Percentiles rank a stretch among this genome's conserved stretches.
These are phyloP conservation scores for Jacaranda copaia DNA, from an alignment of 257 asterid species.

Conservation along the genomic window DNA sequence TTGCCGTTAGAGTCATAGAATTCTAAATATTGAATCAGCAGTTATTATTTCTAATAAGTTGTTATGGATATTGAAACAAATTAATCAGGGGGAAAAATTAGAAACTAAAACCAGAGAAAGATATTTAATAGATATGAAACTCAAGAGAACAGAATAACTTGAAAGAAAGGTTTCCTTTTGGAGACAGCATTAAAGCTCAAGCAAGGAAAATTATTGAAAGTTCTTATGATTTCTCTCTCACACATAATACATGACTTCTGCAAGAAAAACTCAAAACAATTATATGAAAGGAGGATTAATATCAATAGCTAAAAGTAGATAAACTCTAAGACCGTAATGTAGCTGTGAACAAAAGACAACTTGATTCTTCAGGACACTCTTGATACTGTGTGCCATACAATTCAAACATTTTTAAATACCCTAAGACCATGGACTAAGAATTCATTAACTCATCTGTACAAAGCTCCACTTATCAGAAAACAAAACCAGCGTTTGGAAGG, in stretches of 20 bases:
- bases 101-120: neutral
- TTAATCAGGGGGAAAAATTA: neutral
- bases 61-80: neutral
- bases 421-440: neutral
- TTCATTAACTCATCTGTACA: neutral
- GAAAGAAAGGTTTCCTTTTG: neutral
- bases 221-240: neutral
- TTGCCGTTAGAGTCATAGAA: neutral
- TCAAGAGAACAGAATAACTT: conserved; percentile 7
- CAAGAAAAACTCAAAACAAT: neutral
- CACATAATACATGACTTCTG: neutral
- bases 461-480: neutral
- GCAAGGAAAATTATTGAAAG: neutral
- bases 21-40: neutral
- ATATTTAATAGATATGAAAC: neutral
- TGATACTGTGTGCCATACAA: conserved; percentile 3
- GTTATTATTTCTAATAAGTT: neutral
- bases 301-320: neutral
- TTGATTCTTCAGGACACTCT: conserved; percentile 4
- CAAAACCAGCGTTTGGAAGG: neutral
- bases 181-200: conserved; percentile 2
- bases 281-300: neutral
- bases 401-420: conserved; percentile 19
- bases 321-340: neutral
- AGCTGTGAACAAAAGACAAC: conserved; percentile 3